Evolutionary conservation across 331 rosid species (phyloP).

Genomic region (Phaseolus coccineus): DNA sequence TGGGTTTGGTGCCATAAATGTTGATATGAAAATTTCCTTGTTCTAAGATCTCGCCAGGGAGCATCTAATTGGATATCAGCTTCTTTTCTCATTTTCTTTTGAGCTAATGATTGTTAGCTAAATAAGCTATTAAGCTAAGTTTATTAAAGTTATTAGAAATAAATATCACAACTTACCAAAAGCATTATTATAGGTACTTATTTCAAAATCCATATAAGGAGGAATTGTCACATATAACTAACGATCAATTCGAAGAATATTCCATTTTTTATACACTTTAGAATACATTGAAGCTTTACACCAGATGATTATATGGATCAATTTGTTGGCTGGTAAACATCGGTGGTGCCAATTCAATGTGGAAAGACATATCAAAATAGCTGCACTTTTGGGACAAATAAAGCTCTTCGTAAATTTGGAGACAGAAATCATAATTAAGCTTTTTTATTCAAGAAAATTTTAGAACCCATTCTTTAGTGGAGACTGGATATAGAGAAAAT

Average conservation of each 20-base stretch:
- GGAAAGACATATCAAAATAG: not conserved
- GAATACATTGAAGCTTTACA: not conserved
- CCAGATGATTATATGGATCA: not conserved
- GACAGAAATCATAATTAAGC: slow-evolving; percentile 11
- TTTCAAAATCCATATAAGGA: not conserved
- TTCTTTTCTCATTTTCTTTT: slow-evolving; percentile 6
- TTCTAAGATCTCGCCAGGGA: not conserved
- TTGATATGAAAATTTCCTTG: not conserved
- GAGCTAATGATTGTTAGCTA: not conserved
- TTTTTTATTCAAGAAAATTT: not conserved
- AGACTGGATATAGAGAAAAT: slow-evolving; percentile 7
- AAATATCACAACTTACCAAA: not conserved
- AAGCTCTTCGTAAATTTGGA: not conserved
- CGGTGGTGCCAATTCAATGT: not conserved
- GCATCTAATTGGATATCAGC: not conserved
- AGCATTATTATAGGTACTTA: not conserved
- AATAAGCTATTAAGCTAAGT: not conserved
- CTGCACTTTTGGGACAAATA: not conserved
- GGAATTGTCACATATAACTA: not conserved
- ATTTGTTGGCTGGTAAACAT: not conserved
- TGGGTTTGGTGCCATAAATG: slow-evolving; percentile 9
- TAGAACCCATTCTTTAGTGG: not conserved
- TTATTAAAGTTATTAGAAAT: not conserved
- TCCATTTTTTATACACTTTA: not conserved
- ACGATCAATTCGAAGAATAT: not conserved